phyloP scores from a whole-genome alignment of 129 eudicot genomes.

The Lactuca saligna region DNA sequence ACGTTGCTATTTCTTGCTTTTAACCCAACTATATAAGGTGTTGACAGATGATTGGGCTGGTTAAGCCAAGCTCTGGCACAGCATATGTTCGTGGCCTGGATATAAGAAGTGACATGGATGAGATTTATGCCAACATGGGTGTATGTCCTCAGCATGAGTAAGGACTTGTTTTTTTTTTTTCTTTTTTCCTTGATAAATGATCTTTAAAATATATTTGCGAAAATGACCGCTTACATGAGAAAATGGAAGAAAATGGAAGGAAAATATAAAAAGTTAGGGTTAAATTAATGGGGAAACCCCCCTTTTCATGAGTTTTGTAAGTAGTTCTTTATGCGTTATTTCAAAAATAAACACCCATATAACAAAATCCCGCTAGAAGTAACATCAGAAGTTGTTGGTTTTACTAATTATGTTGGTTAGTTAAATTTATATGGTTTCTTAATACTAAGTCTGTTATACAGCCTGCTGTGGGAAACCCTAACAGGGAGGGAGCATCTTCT shows the following conservation, averaged over 20 bases:
- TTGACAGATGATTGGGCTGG: conserved; percentile 90
- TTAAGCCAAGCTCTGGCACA: conserved; percentile 82
- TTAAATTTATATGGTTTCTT: neutral
- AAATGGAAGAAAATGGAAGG: no score
- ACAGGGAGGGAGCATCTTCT: conserved; percentile 93
- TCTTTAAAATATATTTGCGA: no score
- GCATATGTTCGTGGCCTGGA: conserved; percentile 73
- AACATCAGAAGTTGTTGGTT: no score
- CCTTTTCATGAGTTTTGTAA: no score
- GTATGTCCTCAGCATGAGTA: conserved; percentile 99
- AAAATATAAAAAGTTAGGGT: no score
- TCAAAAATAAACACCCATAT: neutral
- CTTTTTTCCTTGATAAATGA: no score
- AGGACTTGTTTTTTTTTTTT: conserved; percentile 8
- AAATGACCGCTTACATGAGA: no score
- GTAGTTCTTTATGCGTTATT: no score
- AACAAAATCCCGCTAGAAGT: neutral
- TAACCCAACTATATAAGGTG: conserved; percentile 1
- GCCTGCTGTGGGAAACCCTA: conserved; percentile 89
- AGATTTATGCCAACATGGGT: conserved; percentile 86
- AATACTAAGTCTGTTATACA: conserved; percentile 29
- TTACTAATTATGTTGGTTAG: conserved; percentile 11
- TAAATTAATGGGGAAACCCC: no score
- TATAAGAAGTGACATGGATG: conserved; percentile 58
- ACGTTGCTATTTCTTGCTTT: neutral